A percentile compares a stretch with the other conserved stretches of the same genome.
Evolutionary conservation across 805 yeast genomes (phyloP).

Genomic region (Ogataea thermomethanolica): DNA sequence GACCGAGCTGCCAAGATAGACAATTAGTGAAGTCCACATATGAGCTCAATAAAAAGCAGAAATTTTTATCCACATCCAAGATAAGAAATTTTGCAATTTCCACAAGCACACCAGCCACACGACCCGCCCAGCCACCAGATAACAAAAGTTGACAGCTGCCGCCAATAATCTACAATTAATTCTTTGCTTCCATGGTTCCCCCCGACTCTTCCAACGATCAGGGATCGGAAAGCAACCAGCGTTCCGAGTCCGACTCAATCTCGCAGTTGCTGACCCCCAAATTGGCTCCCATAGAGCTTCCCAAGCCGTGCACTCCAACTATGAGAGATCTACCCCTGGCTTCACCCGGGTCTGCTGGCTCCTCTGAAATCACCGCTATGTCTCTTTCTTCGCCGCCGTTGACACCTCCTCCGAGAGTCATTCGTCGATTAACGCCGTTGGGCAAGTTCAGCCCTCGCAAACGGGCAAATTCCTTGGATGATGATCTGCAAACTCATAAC

Average conservation of each 20-base stretch:
- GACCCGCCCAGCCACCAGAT: constrained; percentile 9
- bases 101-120: constrained; percentile 1
- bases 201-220: constrained; percentile 5
- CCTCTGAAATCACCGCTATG: constrained; percentile 11
- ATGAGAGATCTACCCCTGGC: not conserved
- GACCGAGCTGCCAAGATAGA: not conserved
- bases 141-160: constrained; percentile 8
- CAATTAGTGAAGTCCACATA: too few species aligned
- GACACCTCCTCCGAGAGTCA: constrained; percentile 24
- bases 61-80: not conserved
- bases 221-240: constrained; percentile 1
- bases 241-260: not conserved
- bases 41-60: not conserved
- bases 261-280: constrained; percentile 13
- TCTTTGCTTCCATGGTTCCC: constrained; percentile 9
- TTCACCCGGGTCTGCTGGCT: constrained; percentile 3
- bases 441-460: constrained; percentile 20
- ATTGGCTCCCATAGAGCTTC: constrained; percentile 9
- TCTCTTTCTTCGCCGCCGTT: constrained; percentile 21
- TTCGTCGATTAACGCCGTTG: constrained; percentile 24
- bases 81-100: not conserved
- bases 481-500: constrained; percentile 18
- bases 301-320: constrained; percentile 12
- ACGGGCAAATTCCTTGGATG: constrained; percentile 16
- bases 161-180: constrained; percentile 5